Percentiles rank a stretch among this genome's conserved stretches.
These are phyloP conservation scores for Monosporozyma servazzii DNA, from an alignment of 805 yeast species.

Conservation along the genomic window DNA sequence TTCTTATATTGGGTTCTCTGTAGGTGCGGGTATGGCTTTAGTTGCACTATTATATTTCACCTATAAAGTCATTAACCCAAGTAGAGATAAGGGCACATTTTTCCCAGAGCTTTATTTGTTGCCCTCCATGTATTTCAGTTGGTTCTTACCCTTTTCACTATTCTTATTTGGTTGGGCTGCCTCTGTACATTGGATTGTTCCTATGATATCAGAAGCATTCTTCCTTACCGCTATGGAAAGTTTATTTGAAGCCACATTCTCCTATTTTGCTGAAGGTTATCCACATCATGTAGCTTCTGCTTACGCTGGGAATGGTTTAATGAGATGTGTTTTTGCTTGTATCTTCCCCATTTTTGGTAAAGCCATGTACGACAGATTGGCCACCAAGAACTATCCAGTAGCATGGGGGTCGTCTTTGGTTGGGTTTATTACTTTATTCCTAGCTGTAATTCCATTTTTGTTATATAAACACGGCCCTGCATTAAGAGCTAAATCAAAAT, in stretches of 20 bases:
- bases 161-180: slow-evolving; percentile 46
- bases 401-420: background rate
- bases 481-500: background rate
- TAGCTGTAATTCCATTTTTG: background rate
- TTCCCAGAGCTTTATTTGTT: slow-evolving; percentile 36
- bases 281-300: slow-evolving; percentile 46
- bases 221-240: slow-evolving; percentile 35
- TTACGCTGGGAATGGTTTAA: slow-evolving; percentile 45
- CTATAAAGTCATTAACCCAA: slow-evolving; percentile 21
- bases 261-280: slow-evolving; percentile 41
- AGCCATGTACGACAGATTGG: background rate
- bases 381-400: background rate
- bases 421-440: background rate
- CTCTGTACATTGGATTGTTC: slow-evolving; percentile 40
- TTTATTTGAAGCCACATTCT: slow-evolving; percentile 43
- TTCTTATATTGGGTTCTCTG: background rate
- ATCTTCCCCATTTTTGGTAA: background rate
- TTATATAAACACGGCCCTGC: background rate
- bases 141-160: slow-evolving; percentile 35
- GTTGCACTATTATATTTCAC: slow-evolving; percentile 20
- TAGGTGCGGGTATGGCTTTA: background rate
- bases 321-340: background rate
- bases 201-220: slow-evolving; percentile 36
- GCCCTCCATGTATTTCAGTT: slow-evolving; percentile 33
- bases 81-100: slow-evolving; percentile 21